Percentiles rank a stretch among this genome's conserved stretches.
These are phyloP conservation scores for Medicago lupulina DNA, from an alignment of 306 rosid species.

Conservation along the genomic window DNA sequence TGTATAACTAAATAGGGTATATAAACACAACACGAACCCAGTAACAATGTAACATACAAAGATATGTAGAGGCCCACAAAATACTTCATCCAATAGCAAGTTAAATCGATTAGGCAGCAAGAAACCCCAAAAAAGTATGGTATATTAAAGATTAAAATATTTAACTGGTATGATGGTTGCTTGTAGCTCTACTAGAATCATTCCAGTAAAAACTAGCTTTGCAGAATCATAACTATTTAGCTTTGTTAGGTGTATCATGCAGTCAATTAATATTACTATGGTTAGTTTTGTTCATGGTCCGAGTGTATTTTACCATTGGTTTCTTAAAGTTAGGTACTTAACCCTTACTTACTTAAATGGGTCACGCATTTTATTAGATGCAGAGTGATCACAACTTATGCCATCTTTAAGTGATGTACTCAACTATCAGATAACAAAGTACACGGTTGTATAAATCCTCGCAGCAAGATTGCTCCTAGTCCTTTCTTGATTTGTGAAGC, in stretches of 20 bases:
- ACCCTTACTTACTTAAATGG: neutral
- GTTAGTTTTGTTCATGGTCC: neutral
- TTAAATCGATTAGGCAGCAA: constrained; percentile 10
- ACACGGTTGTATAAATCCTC: neutral
- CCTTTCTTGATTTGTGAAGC: constrained; percentile 13
- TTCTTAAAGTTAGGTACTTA: neutral
- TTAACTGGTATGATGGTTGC: neutral
- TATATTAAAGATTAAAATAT: constrained; percentile 5
- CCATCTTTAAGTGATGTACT: constrained; percentile 10
- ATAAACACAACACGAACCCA: neutral
- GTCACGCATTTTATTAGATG: neutral
- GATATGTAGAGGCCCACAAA: constrained; percentile 15
- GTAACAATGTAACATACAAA: constrained; percentile 15
- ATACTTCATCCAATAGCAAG: neutral
- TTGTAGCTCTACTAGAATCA: constrained; percentile 20
- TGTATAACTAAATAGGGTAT: constrained; percentile 3
- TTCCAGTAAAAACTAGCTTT: neutral
- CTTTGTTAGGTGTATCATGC: neutral
- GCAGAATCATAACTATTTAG: neutral
- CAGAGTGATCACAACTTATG: constrained; percentile 16
- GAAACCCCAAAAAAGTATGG: constrained; percentile 17
- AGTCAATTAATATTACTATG: constrained; percentile 4
- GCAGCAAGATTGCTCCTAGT: constrained; percentile 13
- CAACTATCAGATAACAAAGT: constrained; percentile 5
- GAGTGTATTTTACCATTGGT: constrained; percentile 15